Evolutionary conservation across 495 filamentous ascomycete genomes (phyloP).

Genomic region (Penicillium argentinense): DNA sequence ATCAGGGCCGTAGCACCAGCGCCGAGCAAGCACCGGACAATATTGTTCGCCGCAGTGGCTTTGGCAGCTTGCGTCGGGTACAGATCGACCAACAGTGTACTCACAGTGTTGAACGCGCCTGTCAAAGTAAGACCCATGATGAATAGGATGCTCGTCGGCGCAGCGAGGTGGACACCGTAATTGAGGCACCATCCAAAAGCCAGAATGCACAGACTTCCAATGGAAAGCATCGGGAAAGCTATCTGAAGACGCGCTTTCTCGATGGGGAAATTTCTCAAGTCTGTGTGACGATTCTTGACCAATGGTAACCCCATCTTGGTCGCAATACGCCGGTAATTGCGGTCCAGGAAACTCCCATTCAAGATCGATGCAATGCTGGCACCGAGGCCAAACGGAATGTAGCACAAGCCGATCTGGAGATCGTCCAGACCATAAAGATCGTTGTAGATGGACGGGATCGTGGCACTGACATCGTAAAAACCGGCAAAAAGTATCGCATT

Average conservation of each 20-base stretch:
- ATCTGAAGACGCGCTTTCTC: slow-evolving; percentile 61
- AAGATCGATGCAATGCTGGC: slow-evolving; percentile 82
- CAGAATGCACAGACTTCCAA: slow-evolving; percentile 37
- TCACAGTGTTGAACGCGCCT: slow-evolving; percentile 56
- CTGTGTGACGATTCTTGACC: slow-evolving; percentile 50
- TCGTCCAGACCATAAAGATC: slow-evolving; percentile 47
- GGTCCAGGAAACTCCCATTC: slow-evolving; percentile 74
- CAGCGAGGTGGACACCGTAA: slow-evolving; percentile 39
- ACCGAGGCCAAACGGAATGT: slow-evolving; percentile 46
- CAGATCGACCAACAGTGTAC: slow-evolving; percentile 65
- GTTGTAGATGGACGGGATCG: slow-evolving; percentile 43
- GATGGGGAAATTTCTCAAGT: slow-evolving; percentile 60
- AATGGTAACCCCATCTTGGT: slow-evolving; percentile 42
- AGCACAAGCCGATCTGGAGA: slow-evolving; percentile 50
- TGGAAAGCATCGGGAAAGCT: slow-evolving; percentile 39
- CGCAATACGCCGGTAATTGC: slow-evolving; percentile 46
- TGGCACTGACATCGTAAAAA: slow-evolving; percentile 38
- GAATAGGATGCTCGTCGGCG: slow-evolving; percentile 56
- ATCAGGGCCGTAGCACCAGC: slow-evolving; percentile 66
- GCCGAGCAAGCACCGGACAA: slow-evolving; percentile 66
- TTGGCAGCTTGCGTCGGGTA: slow-evolving; percentile 60
- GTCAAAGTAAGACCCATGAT: slow-evolving; percentile 57
- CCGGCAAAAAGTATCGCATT: slow-evolving; percentile 49
- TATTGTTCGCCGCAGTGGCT: slow-evolving; percentile 69
- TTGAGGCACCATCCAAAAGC: slow-evolving; percentile 42